phyloP scores from a whole-genome alignment of 2,329 filamentous ascomycete species.

The Talaromyces sp. region DNA sequence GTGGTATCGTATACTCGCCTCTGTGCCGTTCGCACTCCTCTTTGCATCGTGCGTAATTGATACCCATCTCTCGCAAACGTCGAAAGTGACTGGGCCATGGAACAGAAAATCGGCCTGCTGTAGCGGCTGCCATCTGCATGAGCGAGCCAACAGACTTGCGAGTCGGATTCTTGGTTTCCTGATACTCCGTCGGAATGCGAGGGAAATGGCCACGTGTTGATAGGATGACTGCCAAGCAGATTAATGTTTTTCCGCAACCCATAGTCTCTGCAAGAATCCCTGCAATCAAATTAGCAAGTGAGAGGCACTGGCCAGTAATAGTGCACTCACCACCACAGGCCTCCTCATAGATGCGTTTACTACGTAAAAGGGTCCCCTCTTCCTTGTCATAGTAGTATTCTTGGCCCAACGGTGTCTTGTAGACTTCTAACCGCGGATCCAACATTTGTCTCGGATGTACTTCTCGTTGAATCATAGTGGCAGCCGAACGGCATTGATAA shows the following conservation, averaged over 20 bases:
- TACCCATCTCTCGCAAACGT: constrained; percentile 45
- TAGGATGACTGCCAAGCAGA: constrained; percentile 73
- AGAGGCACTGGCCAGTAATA: neutral
- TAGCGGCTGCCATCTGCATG: constrained; percentile 70
- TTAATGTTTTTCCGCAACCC: constrained; percentile 77
- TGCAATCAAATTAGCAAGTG: constrained; percentile 16
- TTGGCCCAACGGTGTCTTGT: constrained; percentile 58
- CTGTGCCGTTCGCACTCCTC: constrained; percentile 57
- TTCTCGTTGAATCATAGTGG: constrained; percentile 81
- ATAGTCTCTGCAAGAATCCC: constrained; percentile 48
- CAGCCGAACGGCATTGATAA: constrained; percentile 77
- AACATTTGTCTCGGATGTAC: constrained; percentile 59
- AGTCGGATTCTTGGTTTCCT: constrained; percentile 41
- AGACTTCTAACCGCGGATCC: constrained; percentile 68
- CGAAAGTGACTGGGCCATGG: constrained; percentile 69
- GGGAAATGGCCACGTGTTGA: constrained; percentile 70
- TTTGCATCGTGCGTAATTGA: constrained; percentile 55
- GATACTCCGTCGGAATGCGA: constrained; percentile 61
- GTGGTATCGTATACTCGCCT: constrained; percentile 57
- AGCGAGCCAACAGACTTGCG: constrained; percentile 59
- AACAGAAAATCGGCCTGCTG: constrained; percentile 62
- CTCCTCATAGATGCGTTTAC: constrained; percentile 71
- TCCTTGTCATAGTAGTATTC: constrained; percentile 69
- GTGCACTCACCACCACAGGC: constrained; percentile 62
- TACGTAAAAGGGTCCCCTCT: constrained; percentile 58